Evolutionary conservation across 306 rosid genomes (phyloP).

Genomic region (Pyrus bretschneideri): DNA sequence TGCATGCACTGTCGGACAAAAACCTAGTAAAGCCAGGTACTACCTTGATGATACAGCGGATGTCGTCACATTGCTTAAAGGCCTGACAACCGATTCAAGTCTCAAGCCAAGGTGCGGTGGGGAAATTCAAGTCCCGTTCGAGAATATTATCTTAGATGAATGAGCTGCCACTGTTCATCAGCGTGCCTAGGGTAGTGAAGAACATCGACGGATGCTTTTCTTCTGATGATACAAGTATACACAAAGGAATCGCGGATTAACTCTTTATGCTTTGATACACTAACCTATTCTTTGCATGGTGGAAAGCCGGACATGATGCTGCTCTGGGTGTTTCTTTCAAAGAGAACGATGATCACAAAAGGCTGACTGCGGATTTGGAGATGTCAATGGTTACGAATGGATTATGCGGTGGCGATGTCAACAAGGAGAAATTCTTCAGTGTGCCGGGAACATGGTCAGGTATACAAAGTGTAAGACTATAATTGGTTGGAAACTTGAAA

Average conservation of each 20-base stretch:
- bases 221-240: not conserved
- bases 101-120: conserved; percentile 17
- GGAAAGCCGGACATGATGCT: conserved; percentile 8
- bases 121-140: conserved; percentile 31
- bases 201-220: conserved; percentile 7
- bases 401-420: conserved; percentile 1
- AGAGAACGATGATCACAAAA: conserved; percentile 9
- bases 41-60: conserved; percentile 56
- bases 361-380: conserved; percentile 7
- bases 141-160: conserved; percentile 25
- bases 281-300: conserved; percentile 17
- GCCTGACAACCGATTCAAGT: conserved; percentile 38
- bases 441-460: too few relatives aligned
- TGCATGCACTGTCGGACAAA: conserved; percentile 81
- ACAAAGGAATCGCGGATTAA: not conserved
- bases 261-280: conserved; percentile 10
- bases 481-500: too few relatives aligned
- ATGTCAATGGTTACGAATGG: not conserved
- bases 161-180: not conserved
- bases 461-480: too few relatives aligned
- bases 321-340: not conserved
- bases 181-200: not conserved
- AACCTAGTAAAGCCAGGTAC: conserved; percentile 86
- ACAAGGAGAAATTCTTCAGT: too few relatives aligned
- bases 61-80: conserved; percentile 48